Percentiles rank a stretch among this genome's conserved stretches.
Evolutionary conservation across 257 asterid genomes (phyloP).

Genomic region (Plantago elongata): DNA sequence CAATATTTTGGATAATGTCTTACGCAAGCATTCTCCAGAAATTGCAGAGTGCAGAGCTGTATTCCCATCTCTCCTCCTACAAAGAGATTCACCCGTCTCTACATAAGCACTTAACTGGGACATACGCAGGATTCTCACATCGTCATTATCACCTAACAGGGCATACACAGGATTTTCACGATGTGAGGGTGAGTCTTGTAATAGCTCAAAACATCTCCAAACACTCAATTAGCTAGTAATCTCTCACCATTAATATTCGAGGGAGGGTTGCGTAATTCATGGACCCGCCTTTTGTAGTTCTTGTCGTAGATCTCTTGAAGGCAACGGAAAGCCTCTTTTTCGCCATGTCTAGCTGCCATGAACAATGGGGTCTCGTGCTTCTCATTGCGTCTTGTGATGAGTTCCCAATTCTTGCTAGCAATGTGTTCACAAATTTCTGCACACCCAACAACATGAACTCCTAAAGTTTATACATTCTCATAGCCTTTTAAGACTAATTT

Average conservation of each 20-base stretch:
- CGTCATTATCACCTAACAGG: not conserved
- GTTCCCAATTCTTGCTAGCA: not conserved
- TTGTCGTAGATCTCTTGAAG: slow-evolving; percentile 16
- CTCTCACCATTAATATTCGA: too few species aligned
- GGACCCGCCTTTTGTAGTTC: too few species aligned
- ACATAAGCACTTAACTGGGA: not conserved
- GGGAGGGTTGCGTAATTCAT: too few species aligned
- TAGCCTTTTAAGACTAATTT: too few species aligned
- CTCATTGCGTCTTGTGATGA: slow-evolving; percentile 25
- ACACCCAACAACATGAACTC: too few species aligned
- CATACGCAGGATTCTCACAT: too few species aligned
- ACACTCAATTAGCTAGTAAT: too few species aligned
- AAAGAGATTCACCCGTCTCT: slow-evolving; percentile 23
- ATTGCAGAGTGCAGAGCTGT: slow-evolving; percentile 41
- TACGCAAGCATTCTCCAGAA: slow-evolving; percentile 41
- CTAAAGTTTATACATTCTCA: too few species aligned
- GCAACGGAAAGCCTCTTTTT: slow-evolving; percentile 20
- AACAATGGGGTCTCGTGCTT: slow-evolving; percentile 46
- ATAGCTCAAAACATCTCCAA: too few species aligned
- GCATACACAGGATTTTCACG: too few species aligned
- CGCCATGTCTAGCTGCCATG: slow-evolving; percentile 36
- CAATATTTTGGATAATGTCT: not conserved
- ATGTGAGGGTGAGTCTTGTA: too few species aligned
- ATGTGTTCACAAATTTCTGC: slow-evolving; percentile 16
- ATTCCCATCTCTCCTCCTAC: slow-evolving; percentile 38